These are phyloP conservation scores for Penstemon eatonii DNA, from an alignment of 257 asterid genomes.

Conservation along the genomic window DNA sequence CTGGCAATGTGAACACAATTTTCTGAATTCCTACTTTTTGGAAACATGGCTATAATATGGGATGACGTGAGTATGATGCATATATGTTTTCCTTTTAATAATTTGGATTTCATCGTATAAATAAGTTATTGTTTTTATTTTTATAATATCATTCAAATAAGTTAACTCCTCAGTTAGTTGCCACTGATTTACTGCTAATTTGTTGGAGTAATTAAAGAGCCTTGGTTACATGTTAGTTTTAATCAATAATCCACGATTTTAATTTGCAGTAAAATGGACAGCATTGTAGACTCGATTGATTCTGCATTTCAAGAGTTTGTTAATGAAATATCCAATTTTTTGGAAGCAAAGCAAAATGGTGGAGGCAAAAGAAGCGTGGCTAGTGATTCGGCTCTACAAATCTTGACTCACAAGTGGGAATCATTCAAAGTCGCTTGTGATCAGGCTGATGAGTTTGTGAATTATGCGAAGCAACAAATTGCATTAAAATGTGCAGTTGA, in stretches of 20 bases:
- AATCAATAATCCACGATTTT: neutral
- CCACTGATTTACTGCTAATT: no score
- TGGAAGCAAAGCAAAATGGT: conserved; percentile 22
- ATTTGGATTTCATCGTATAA: no score
- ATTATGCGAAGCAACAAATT: conserved; percentile 12
- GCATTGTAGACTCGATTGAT: conserved; percentile 24
- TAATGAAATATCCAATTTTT: neutral
- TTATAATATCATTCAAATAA: no score
- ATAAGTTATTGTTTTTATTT: no score
- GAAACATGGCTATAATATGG: no score
- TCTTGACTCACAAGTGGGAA: neutral
- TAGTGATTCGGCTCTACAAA: neutral
- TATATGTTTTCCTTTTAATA: no score
- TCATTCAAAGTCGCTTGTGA: conserved; percentile 22
- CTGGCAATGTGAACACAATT: no score
- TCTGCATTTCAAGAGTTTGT: conserved; percentile 24
- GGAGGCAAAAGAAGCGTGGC: neutral
- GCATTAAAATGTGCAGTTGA: neutral
- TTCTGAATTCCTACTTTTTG: no score
- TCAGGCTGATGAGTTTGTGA: conserved; percentile 23
- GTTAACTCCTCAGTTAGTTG: no score
- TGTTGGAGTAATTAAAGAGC: no score
- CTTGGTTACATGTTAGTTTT: neutral
- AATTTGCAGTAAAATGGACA: conserved; percentile 31
- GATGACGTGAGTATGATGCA: no score